Evolutionary conservation across 192 early-diverging fungal species (phyloP), one percentile per base, ranked within the genome.

Genomic region (Coemansia guatemalensis): DNA sequence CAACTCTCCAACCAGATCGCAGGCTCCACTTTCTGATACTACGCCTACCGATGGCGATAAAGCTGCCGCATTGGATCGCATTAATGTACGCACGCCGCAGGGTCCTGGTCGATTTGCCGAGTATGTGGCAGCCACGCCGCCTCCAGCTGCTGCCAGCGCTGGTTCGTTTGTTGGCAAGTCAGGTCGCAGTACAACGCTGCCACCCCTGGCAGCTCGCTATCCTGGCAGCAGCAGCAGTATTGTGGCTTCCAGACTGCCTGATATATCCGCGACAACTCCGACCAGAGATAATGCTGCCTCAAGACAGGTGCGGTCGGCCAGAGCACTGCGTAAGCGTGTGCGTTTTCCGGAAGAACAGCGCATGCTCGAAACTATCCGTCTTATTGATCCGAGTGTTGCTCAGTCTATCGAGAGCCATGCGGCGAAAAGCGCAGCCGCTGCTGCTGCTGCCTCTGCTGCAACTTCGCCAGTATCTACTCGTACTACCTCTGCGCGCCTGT

Each of bases 271-370:
- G 1, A 39, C 35, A 39, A 9, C 35, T 12, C 35, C 35, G 3
- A 39, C 35, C 11, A 39, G 35, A 39, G 35, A 39, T 39, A 39
- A 39, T 12, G 32, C 29, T 5, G 20, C n/a, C 20, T 39, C 26
- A 8, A 39, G 64, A 2, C 65, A 53, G 48, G 48, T 41, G 53
- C 59, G 65, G 33, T 55, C 65, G 11, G 48, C 62, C 11, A 18
- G 53, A 5, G 53, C 60, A 12, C 22, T 61, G 2, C 56, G 71
- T 14, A 82, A 82, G 58, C 49, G 58, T 3, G 79, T 82, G 60
- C 66, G 74, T 29, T 82, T 82, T 29, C 79, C 79, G 3, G 79
- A 76, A 39, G 74, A 82, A 48, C 51, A 58, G 50, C 57, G 70
- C 5, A 53, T 76, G 60, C 70, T 82, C n/a, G 70, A 75, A 57